A percentile compares a stretch with the other conserved stretches of the same genome.
These are phyloP conservation scores for Globisporangium cystogenes DNA, from an alignment of 352 stramenopile genomes.

Conservation along the genomic window DNA sequence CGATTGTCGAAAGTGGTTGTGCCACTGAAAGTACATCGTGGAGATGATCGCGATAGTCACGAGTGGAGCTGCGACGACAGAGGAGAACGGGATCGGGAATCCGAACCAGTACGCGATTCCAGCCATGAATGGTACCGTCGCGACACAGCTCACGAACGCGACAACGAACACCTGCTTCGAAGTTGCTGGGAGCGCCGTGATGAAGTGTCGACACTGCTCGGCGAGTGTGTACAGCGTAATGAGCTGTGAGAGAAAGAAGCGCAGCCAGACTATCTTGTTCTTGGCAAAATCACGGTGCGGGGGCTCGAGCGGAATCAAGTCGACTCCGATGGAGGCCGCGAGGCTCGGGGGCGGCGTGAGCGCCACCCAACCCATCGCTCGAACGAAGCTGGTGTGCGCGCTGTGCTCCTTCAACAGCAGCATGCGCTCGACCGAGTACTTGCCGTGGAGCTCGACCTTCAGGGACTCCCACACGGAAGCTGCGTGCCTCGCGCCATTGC, in stretches of 20 bases:
- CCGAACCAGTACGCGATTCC: background rate
- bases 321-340: background rate
- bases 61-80: background rate
- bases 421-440: constrained; percentile 5
- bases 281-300: background rate
- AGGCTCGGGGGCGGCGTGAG: background rate
- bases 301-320: constrained; percentile 2
- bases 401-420: background rate
- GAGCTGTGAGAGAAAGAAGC: background rate
- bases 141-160: background rate
- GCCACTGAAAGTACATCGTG: background rate
- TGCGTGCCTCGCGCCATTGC: no score
- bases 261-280: constrained; percentile 1
- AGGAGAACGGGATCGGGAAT: background rate
- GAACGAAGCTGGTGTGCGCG: background rate
- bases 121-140: background rate
- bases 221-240: background rate
- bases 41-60: background rate
- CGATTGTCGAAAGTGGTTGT: background rate
- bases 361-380: background rate
- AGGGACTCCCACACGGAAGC: constrained; percentile 6
- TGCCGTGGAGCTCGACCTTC: constrained; percentile 3
- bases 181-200: background rate
- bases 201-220: background rate
- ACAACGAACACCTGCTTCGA: background rate